Base-by-base conservation (phyloP, 2,329 filamentous ascomycete species). In the Penicillium olsonii region DNA sequence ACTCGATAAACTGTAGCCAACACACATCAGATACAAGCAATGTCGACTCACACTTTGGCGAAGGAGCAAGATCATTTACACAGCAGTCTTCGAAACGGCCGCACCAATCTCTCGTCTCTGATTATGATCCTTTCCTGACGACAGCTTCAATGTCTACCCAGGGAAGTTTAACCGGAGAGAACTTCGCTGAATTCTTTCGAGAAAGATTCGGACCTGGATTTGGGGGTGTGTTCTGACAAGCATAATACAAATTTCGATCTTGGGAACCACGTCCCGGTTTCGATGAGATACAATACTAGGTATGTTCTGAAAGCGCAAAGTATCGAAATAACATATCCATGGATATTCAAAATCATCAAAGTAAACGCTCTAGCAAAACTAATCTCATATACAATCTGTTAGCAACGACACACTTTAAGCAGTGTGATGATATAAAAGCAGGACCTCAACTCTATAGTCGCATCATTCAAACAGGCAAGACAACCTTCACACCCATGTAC, bases 401-500 rank as follows among this genome's bases (percentile, higher is more conserved):
- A 15, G 15, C 20, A 20, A 39, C 15, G 11, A 14, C 24, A 22
- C 20, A 19, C 24, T 33, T 19, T 19, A 8, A 20, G 9, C n/a
- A n/a, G 20, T 29, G 29, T 47, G 29, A 42, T 27, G 4, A 35
- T 15, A 42, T 35, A 11, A 27, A 35, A 41, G 26, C 15, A 47
- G 11, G 8, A 47, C 22, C 31, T 11, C 2, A 22, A 24, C 29
- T 9, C 17, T n/a, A 4, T 14, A n/a, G n/a, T 15, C n/a, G 7
- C n/a, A 35, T 37, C 9, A 6, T 35, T 52, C 55, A 76, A 18
- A 76, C 74, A 4, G 74, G 74, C 37, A 76, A 55, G 5, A 76
- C 62, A 27, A 77, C 73, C 57, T 74, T 75, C 35, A 77, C 68
- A 18, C 74, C 74, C 72, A 77, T 75, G 43, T 75, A 76, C 47